phyloP scores from a whole-genome alignment of 1,284 basidiomycete genomes.

The Rhodotorula sp. region DNA sequence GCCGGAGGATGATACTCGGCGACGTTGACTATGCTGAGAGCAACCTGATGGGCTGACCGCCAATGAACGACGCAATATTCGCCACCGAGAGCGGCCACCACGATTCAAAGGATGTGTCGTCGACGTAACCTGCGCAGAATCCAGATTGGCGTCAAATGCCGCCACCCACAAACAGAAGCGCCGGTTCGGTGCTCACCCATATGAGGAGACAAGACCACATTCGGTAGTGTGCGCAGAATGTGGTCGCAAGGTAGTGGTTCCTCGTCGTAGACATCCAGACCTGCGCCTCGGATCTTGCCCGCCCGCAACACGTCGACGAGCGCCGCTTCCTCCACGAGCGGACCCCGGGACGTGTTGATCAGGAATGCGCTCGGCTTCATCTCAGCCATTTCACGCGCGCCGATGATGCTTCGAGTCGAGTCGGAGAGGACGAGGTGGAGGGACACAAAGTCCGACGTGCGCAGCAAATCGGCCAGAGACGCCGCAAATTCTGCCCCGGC shows the following conservation, averaged over 20 bases:
- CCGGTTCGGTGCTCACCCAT: conserved; percentile 59
- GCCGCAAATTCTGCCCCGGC: conserved; percentile 57
- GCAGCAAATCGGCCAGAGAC: conserved; percentile 59
- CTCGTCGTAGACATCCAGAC: conserved; percentile 58
- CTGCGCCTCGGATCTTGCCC: conserved; percentile 45
- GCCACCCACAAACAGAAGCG: conserved; percentile 3
- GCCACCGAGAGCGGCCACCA: conserved; percentile 53
- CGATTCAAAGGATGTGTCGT: conserved; percentile 9
- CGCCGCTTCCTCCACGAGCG: conserved; percentile 60
- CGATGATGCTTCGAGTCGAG: conserved; percentile 57
- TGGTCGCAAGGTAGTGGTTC: conserved; percentile 64
- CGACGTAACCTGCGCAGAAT: conserved; percentile 32
- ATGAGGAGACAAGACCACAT: conserved; percentile 63
- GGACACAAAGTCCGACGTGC: conserved; percentile 60
- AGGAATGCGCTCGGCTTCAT: conserved; percentile 62
- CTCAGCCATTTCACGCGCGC: conserved; percentile 54
- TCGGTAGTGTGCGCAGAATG: conserved; percentile 56
- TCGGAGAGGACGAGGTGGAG: conserved; percentile 62
- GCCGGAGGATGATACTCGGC: no score
- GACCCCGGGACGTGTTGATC: conserved; percentile 65
- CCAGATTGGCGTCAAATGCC: background rate
- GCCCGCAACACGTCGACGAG: conserved; percentile 51
- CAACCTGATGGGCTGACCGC: conserved; percentile 33
- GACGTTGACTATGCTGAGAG: background rate
- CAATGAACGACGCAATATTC: conserved; percentile 58